These are phyloP conservation scores for Yamagishiella unicocca DNA, from an alignment of 139 green algal genomes.

Conservation along the genomic window DNA sequence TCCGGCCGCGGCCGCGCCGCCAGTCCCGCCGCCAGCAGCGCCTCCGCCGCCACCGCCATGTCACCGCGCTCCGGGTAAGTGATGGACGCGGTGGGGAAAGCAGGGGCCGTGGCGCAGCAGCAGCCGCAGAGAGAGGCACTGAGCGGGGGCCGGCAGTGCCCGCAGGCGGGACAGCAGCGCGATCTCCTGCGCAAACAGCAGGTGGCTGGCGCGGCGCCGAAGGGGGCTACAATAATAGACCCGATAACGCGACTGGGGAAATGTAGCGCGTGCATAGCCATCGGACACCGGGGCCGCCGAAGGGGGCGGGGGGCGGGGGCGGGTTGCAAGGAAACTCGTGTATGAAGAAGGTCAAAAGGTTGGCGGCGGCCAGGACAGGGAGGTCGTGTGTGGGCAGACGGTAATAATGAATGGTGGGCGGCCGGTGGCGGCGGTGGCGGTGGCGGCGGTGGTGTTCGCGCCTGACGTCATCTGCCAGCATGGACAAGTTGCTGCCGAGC, in stretches of 20 bases:
- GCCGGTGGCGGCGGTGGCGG: too few relatives aligned
- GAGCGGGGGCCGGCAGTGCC: not conserved
- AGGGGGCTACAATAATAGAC: too few relatives aligned
- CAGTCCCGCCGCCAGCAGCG: conserved; percentile 27
- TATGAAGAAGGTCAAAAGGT: too few relatives aligned
- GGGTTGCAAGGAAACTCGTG: too few relatives aligned
- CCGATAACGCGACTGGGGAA: too few relatives aligned
- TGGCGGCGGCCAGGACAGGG: too few relatives aligned
- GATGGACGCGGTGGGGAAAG: conserved; percentile 24
- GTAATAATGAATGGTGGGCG: too few relatives aligned
- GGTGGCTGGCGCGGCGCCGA: conserved; percentile 37
- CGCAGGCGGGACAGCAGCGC: not conserved
- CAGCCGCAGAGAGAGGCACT: conserved; percentile 49
- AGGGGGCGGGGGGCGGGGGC: too few relatives aligned
- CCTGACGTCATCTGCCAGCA: conserved; percentile 20
- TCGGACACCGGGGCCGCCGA: too few relatives aligned
- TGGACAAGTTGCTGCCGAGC: conserved; percentile 1
- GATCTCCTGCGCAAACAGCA: conserved; percentile 17
- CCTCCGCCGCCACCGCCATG: conserved; percentile 20
- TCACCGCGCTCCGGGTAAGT: conserved; percentile 33
- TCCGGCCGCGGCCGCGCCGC: not conserved
- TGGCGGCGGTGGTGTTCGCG: too few relatives aligned
- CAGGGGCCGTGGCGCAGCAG: conserved; percentile 41
- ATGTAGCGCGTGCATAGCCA: too few relatives aligned
- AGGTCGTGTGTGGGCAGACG: too few relatives aligned